Conservation (phyloP, 768 basidiomycete genomes). For the Leccinum longicurvipes region DNA sequence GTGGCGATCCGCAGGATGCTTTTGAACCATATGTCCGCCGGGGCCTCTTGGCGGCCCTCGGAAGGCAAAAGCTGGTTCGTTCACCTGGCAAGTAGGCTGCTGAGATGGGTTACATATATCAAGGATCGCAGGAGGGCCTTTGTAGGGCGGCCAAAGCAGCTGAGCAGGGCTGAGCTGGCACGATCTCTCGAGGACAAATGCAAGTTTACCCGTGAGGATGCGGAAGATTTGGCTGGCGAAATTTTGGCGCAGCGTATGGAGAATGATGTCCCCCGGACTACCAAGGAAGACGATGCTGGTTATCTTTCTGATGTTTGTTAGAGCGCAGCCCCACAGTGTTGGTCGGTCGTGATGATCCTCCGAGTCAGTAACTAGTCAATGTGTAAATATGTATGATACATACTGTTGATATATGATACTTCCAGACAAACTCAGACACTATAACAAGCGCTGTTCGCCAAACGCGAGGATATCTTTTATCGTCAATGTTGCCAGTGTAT, state of each 20-base stretch:
- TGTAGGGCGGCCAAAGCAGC: neutral
- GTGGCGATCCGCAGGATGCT: constrained; percentile 21
- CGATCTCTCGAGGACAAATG: constrained; percentile 16
- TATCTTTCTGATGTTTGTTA: neutral
- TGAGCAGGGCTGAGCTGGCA: constrained; percentile 17
- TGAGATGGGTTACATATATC: constrained; percentile 16
- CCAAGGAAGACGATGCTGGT: constrained; percentile 2
- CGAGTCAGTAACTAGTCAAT: neutral
- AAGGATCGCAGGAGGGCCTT: constrained; percentile 4
- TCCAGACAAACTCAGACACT: neutral
- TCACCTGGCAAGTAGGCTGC: constrained; percentile 17
- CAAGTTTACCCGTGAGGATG: constrained; percentile 10
- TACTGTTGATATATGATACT: no score
- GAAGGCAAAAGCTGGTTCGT: constrained; percentile 21
- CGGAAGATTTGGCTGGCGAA: constrained; percentile 11
- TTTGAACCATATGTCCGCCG: constrained; percentile 12
- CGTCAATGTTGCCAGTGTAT: no score
- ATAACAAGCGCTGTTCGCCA: neutral
- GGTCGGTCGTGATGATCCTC: neutral
- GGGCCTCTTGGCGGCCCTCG: constrained; percentile 17
- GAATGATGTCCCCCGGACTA: neutral
- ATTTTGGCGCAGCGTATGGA: constrained; percentile 19
- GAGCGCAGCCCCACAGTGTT: neutral
- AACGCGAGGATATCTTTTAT: neutral
- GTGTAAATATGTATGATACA: neutral